phyloP scores from a whole-genome alignment of 345 rosid genomes.

The Acer campestre region DNA sequence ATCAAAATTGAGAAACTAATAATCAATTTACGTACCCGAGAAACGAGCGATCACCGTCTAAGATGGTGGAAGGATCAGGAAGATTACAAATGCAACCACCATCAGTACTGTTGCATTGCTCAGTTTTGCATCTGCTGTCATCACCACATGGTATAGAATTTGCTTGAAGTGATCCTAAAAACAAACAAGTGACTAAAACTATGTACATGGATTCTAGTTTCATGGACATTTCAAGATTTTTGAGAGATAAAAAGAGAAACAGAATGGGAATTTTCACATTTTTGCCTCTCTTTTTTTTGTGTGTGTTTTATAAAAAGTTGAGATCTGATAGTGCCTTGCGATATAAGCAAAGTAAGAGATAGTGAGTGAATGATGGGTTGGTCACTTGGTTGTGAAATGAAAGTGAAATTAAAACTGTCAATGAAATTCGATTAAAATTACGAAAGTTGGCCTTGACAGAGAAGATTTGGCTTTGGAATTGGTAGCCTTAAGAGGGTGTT shows the following conservation, averaged over 20 bases:
- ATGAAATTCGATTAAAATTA: neutral
- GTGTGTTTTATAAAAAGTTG: neutral
- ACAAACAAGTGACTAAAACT: neutral
- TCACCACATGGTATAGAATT: conserved; percentile 24
- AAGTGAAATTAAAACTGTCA: conserved; percentile 16
- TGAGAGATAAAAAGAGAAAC: neutral
- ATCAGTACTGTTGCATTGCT: conserved; percentile 17
- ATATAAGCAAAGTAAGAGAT: conserved; percentile 23
- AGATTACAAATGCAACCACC: conserved; percentile 35
- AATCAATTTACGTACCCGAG: conserved; percentile 23
- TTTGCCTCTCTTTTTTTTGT: neutral
- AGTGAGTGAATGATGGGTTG: conserved; percentile 5
- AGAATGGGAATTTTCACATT: conserved; percentile 3
- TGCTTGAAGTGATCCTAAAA: conserved; percentile 21
- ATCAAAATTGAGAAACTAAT: neutral
- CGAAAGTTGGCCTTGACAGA: neutral
- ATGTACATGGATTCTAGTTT: neutral
- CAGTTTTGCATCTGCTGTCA: conserved; percentile 25
- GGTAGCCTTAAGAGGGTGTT: neutral
- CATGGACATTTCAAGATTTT: conserved; percentile 4
- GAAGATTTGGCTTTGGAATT: neutral
- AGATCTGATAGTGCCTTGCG: conserved; percentile 19
- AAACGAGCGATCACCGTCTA: conserved; percentile 39
- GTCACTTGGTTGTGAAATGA: conserved; percentile 16
- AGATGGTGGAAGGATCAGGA: conserved; percentile 41